Evolutionary conservation across 1,284 basidiomycete species (phyloP).

Genomic region (Boletellus deceptivus): DNA sequence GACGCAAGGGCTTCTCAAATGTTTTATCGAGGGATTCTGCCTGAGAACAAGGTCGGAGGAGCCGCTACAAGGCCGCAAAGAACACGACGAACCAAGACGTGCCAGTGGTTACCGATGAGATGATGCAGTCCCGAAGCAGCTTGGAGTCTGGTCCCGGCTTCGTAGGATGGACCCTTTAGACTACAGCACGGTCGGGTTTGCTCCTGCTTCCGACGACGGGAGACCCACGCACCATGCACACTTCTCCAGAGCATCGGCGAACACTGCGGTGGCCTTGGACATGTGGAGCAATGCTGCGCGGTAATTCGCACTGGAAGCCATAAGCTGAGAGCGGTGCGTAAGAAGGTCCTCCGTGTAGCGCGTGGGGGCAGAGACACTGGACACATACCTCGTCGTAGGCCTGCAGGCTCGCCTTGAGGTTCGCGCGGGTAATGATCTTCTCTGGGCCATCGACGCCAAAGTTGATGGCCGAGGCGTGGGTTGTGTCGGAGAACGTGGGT

Average conservation of each 20-base stretch:
- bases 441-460: conserved; percentile 69
- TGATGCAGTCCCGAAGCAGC: conserved; percentile 90
- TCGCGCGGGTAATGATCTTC: conserved; percentile 79
- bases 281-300: conserved; percentile 81
- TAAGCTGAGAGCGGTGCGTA: conserved; percentile 50
- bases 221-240: conserved; percentile 67
- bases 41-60: conserved; percentile 36
- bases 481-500: conserved; percentile 80
- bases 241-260: conserved; percentile 83
- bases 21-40: conserved; percentile 85
- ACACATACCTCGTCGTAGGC: conserved; percentile 75
- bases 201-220: not conserved
- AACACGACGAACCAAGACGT: conserved; percentile 66
- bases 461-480: conserved; percentile 71
- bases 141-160: conserved; percentile 73
- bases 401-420: conserved; percentile 75
- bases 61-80: conserved; percentile 1
- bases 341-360: conserved; percentile 9
- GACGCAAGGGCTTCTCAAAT: conserved; percentile 86
- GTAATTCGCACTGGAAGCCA: conserved; percentile 80
- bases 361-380: not conserved
- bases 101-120: conserved; percentile 90
- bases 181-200: conserved; percentile 37
- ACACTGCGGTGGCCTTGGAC: conserved; percentile 81
- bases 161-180: conserved; percentile 77